Conservation (phyloP, 73 alveolate species). For the Urostyla sp. region DNA sequence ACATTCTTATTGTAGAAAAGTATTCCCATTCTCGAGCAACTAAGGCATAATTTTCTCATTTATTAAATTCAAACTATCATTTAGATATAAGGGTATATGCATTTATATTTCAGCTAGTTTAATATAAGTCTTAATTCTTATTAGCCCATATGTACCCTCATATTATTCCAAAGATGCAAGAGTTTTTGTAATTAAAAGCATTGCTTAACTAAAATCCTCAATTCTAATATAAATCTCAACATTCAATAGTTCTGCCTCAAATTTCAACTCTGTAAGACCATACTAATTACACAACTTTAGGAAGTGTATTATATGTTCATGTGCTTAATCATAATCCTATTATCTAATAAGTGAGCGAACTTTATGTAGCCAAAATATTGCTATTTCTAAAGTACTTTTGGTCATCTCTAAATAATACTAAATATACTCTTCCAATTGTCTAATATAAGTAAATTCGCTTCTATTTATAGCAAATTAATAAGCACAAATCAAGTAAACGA, state of each 20-base stretch:
- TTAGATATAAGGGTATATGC: not conserved
- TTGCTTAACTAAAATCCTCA: conserved; percentile 5
- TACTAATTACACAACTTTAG: not conserved
- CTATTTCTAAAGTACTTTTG: conserved; percentile 24
- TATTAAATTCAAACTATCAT: conserved; percentile 1
- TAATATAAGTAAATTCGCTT: not conserved
- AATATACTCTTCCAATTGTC: not conserved
- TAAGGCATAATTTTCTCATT: conserved; percentile 1
- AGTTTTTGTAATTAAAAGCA: conserved; percentile 23
- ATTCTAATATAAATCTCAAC: not conserved
- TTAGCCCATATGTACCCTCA: conserved; percentile 10
- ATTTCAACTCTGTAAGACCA: conserved; percentile 16
- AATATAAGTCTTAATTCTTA: conserved; percentile 4
- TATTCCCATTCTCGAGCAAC: conserved; percentile 26
- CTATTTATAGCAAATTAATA: conserved; percentile 14
- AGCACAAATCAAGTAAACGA: not conserved
- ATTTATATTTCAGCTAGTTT: conserved; percentile 18
- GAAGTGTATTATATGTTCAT: not conserved
- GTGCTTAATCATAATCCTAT: conserved; percentile 15
- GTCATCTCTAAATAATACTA: not conserved
- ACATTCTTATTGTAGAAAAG: not conserved
- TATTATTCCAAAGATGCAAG: conserved; percentile 26
- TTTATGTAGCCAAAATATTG: conserved; percentile 32
- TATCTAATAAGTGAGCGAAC: not conserved
- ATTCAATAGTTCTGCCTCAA: conserved; percentile 35